Conservation (phyloP, 75 land plant genomes). For the Sequoiadendron giganteum region DNA sequence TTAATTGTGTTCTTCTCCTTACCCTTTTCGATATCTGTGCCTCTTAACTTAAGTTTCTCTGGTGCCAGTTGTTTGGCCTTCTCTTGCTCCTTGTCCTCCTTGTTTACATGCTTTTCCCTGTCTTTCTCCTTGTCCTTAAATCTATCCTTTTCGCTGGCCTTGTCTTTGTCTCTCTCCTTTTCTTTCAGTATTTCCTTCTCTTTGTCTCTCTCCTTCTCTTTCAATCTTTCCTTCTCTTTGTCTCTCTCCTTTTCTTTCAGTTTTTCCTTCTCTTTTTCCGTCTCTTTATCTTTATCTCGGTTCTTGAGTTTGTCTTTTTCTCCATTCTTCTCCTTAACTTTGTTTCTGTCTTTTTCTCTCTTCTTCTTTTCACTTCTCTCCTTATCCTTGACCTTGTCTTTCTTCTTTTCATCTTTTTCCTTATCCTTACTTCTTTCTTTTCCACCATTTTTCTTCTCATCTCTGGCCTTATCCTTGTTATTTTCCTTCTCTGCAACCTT, state of each 20-base stretch:
- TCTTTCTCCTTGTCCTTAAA: slow-evolving; percentile 14
- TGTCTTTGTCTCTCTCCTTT: slow-evolving; percentile 16
- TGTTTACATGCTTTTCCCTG: slow-evolving; percentile 12
- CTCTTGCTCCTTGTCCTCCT: slow-evolving; percentile 14
- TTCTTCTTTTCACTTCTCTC: slow-evolving; percentile 20
- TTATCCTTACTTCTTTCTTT: background rate
- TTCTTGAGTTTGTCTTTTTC: slow-evolving; percentile 5
- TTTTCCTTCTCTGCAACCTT: background rate
- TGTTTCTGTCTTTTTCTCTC: slow-evolving; percentile 20
- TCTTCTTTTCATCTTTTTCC: slow-evolving; percentile 7
- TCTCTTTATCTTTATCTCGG: slow-evolving; percentile 14
- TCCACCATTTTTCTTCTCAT: background rate
- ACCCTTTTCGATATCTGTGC: slow-evolving; percentile 1
- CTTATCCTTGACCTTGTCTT: slow-evolving; percentile 18
- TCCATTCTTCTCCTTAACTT: slow-evolving; percentile 14
- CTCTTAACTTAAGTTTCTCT: slow-evolving; percentile 10
- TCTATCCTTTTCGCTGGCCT: slow-evolving; percentile 12
- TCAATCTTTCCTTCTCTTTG: background rate
- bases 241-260: slow-evolving; percentile 9
- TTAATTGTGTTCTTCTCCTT: slow-evolving; percentile 12
- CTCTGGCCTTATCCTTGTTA: slow-evolving; percentile 3
- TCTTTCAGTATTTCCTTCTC: background rate
- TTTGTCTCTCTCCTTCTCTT: slow-evolving; percentile 13
- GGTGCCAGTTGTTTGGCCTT: slow-evolving; percentile 10
- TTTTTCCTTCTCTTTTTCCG: background rate